Evolutionary conservation across 345 rosid genomes (phyloP).

Genomic region (Rhizophora mangle): DNA sequence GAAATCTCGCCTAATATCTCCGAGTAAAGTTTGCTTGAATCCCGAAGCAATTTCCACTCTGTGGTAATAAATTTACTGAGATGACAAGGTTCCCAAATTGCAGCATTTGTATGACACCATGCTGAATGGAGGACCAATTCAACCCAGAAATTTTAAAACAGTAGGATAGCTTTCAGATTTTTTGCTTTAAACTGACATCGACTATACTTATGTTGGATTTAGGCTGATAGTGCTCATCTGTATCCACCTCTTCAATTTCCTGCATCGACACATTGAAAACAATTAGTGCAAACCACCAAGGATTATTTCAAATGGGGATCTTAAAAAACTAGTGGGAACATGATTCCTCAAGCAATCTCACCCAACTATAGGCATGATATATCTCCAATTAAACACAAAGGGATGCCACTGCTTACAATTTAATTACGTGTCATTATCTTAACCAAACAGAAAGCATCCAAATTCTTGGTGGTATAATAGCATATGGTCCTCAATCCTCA

Average conservation of each 20-base stretch:
- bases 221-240: constrained; percentile 29
- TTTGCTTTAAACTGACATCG: constrained; percentile 15
- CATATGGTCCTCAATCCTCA: neutral
- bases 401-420: no score
- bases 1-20: neutral
- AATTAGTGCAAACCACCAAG: neutral
- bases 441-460: no score
- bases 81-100: neutral
- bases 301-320: neutral
- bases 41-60: no score
- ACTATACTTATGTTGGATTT: constrained; percentile 16
- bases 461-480: neutral
- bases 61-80: neutral
- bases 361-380: neutral
- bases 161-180: constrained; percentile 8
- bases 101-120: neutral
- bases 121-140: neutral
- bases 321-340: neutral
- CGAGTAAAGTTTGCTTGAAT: neutral
- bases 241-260: constrained; percentile 39
- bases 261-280: constrained; percentile 1
- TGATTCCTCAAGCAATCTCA: neutral
- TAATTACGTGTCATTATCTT: no score
- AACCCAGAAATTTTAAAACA: neutral
- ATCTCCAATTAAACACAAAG: neutral